Evolutionary conservation across 306 rosid species (phyloP), one percentile per base, ranked within the genome.

Genomic region (Lathyrus oleraceus): DNA sequence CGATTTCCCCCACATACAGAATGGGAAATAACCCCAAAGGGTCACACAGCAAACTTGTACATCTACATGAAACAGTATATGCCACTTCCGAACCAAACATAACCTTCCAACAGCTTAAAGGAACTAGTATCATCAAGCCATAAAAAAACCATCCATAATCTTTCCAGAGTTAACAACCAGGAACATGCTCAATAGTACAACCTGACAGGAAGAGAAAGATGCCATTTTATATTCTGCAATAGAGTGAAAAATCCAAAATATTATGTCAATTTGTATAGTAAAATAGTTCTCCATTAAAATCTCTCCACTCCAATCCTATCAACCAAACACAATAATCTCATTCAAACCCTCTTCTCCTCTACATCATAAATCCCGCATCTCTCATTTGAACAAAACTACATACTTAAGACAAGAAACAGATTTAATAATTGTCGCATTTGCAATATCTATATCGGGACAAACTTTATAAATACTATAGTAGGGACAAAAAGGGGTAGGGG

Each of bases 181-280:
- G 72, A 83, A 63, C 76, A 79, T 79, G 83, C 78, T 71, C 76
- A 56, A 54, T 51, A 54, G 79, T 71, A 84, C 81, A 78, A 66
- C 65, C 74, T 75, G 67, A 76, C 81, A 60, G 70, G 69, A 56
- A 79, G 63, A 73, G 68, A 79, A 67, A 76, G 67, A 72, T 67
- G 81, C 71, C 83, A 76, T 65, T 71, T 71, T 67, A 67, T 78
- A 66, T 44, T 70, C 81, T 78, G 83, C 74, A 70, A 71, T 45
- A 38, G 51, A 71, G 59, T 20, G 2, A 42, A 47, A 60, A 51
- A 19, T 3, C 1, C 11, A 6, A 12, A 39, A 61, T 9, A 20
- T 20, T 20, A 20, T 20, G 7, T 9, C 28, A 10, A 3, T 10
- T 10, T 13, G 11, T 10, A 20, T 52, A 20, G 12, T 20, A 21